Conservation (phyloP, 2,329 filamentous ascomycete genomes). For the Neonectria faginata region DNA sequence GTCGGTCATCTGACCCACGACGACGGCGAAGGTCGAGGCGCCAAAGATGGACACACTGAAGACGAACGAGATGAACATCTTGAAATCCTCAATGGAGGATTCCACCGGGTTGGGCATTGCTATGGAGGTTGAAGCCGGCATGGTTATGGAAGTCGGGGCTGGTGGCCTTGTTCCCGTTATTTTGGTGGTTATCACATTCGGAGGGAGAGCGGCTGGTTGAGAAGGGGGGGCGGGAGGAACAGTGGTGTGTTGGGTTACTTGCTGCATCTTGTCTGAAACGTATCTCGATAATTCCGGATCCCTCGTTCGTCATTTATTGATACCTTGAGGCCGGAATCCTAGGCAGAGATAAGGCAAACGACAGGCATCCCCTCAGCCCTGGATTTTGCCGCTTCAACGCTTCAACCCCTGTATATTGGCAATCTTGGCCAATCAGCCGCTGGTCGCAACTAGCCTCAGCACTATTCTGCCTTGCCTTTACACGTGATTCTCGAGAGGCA, state of each 20-base stretch:
- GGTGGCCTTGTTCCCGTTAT: background rate
- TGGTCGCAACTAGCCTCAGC: no score
- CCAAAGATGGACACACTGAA: constrained; percentile 10
- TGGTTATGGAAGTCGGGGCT: background rate
- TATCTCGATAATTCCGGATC: background rate
- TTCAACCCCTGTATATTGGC: no score
- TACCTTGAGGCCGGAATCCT: no score
- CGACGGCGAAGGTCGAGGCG: constrained; percentile 9
- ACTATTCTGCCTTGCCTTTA: no score
- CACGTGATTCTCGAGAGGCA: no score
- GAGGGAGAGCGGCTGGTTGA: background rate
- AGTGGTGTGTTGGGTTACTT: background rate
- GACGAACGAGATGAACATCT: constrained; percentile 9
- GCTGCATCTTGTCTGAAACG: background rate
- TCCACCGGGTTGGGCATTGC: background rate
- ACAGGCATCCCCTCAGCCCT: no score
- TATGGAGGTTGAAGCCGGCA: background rate
- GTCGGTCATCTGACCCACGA: constrained; percentile 10
- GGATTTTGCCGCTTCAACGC: no score
- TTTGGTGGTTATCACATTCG: background rate
- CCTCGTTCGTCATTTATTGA: no score
- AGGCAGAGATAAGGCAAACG: no score
- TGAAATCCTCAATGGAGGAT: background rate
- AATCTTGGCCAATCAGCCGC: no score
- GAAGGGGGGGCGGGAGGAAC: no score